phyloP scores from a whole-genome alignment of 2,329 filamentous ascomycete genomes.

The Exophiala xenobiotica region DNA sequence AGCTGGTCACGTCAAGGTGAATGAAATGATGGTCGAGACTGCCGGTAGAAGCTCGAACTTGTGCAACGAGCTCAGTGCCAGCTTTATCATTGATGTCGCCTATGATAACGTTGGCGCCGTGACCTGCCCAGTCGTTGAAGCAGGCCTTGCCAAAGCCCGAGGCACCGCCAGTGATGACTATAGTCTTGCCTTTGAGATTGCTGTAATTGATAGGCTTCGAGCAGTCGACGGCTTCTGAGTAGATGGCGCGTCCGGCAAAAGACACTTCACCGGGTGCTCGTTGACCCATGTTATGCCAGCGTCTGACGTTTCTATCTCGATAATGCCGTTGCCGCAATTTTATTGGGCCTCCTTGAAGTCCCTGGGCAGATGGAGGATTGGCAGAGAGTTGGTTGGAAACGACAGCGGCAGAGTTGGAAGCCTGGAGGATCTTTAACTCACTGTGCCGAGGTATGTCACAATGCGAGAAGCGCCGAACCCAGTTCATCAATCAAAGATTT shows the following conservation, averaged over 20 bases:
- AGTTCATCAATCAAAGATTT: too few species aligned
- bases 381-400: background rate
- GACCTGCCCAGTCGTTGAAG: conserved; percentile 53
- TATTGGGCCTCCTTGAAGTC: too few species aligned
- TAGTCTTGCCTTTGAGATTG: conserved; percentile 48
- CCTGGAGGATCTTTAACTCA: too few species aligned
- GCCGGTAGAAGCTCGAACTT: conserved; percentile 58
- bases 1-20: conserved; percentile 59
- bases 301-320: background rate
- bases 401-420: background rate
- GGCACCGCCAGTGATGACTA: conserved; percentile 65
- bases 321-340: background rate
- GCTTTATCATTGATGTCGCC: conserved; percentile 60
- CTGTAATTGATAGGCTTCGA: conserved; percentile 11
- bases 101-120: conserved; percentile 61
- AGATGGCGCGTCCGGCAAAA: conserved; percentile 12
- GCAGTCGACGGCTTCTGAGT: conserved; percentile 19
- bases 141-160: conserved; percentile 60
- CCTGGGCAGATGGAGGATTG: too few species aligned
- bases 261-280: conserved; percentile 6
- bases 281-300: background rate
- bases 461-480: too few species aligned
- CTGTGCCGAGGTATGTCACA: too few species aligned
- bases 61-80: conserved; percentile 56
- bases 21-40: conserved; percentile 60